A percentile compares a stretch with the other conserved stretches of the same genome.
phyloP scores from a whole-genome alignment of 1,284 basidiomycete species.

The Ceratobasidium sp. region DNA sequence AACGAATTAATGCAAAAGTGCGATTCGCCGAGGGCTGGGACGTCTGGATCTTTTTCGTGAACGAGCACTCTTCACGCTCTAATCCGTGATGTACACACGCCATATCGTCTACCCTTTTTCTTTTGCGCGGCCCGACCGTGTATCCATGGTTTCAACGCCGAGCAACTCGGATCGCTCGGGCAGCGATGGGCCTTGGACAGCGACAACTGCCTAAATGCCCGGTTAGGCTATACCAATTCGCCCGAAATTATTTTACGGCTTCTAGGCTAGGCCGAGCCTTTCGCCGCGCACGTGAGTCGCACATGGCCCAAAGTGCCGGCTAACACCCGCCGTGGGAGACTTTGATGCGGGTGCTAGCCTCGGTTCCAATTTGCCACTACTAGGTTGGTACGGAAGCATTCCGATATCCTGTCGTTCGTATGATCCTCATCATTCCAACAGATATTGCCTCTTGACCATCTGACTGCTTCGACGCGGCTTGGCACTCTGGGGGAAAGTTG shows the following conservation, averaged over 20 bases:
- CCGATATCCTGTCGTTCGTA: background rate
- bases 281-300: background rate
- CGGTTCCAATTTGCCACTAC: background rate
- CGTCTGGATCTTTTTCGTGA: background rate
- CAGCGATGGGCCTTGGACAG: background rate
- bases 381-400: background rate
- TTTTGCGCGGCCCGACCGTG: background rate
- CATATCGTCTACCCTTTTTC: background rate
- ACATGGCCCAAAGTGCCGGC: background rate
- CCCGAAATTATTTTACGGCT: background rate
- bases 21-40: slow-evolving; percentile 10
- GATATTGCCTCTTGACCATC: slow-evolving; percentile 4
- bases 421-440: background rate
- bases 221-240: background rate
- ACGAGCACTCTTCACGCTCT: background rate
- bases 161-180: background rate
- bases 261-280: background rate
- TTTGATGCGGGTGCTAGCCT: background rate
- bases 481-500: background rate
- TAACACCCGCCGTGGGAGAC: background rate
- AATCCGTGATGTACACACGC: background rate
- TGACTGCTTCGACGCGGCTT: slow-evolving; percentile 16
- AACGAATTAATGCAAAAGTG: slow-evolving; percentile 1
- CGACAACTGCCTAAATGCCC: background rate
- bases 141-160: background rate